Evolutionary conservation across 2,329 filamentous ascomycete genomes (phyloP).

Genomic region (Elsinoe ampelina): DNA sequence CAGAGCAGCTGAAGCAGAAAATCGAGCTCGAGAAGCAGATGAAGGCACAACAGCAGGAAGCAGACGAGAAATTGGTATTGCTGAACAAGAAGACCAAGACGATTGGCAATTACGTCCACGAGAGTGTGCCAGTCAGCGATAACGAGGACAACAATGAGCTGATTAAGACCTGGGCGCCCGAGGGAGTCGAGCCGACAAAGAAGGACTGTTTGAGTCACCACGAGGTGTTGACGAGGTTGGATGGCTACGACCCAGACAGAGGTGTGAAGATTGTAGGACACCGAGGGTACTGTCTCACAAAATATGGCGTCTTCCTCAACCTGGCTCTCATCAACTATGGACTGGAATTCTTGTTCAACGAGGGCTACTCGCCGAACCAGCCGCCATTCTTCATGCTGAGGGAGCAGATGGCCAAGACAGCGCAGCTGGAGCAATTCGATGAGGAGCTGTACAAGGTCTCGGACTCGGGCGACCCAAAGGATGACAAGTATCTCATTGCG

Average conservation of each 20-base stretch:
- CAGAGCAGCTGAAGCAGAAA: conserved; percentile 71
- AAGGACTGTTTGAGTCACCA: conserved; percentile 79
- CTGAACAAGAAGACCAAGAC: conserved; percentile 71
- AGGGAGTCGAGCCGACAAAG: conserved; percentile 65
- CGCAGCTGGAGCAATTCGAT: conserved; percentile 93
- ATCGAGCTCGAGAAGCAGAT: conserved; percentile 69
- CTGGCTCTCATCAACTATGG: conserved; percentile 93
- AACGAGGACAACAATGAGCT: conserved; percentile 77
- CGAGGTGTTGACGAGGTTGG: conserved; percentile 78
- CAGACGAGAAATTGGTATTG: conserved; percentile 62
- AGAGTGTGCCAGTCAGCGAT: conserved; percentile 71
- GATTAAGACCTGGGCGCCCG: conserved; percentile 66
- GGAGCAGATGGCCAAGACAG: conserved; percentile 95
- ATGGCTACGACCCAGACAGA: conserved; percentile 87
- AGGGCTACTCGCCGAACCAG: conserved; percentile 52
- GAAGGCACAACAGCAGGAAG: conserved; percentile 65
- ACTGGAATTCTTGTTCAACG: conserved; percentile 72
- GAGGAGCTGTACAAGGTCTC: conserved; percentile 95
- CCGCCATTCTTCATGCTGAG: conserved; percentile 91
- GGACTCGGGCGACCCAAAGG: conserved; percentile 66
- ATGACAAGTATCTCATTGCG: conserved; percentile 75
- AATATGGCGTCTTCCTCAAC: conserved; percentile 85
- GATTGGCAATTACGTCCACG: conserved; percentile 87
- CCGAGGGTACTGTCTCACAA: conserved; percentile 83
- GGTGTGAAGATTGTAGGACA: conserved; percentile 92